phyloP scores from a whole-genome alignment of 2,329 filamentous ascomycete genomes.

The Tolypocladium cylindrosporum region DNA sequence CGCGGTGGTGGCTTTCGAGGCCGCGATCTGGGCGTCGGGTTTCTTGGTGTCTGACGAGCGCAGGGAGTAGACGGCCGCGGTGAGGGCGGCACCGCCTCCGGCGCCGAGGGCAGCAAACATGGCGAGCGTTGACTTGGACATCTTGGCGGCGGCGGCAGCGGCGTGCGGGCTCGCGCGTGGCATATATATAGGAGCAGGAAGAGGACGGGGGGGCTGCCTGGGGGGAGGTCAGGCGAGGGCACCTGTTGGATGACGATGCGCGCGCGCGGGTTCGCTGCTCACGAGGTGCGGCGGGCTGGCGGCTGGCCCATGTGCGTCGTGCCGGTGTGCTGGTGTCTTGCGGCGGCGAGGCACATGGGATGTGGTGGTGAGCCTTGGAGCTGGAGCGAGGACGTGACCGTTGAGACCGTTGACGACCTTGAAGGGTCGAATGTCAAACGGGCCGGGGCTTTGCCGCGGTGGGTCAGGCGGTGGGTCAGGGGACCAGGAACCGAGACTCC shows the following conservation, averaged over 20 bases:
- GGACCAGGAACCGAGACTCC: neutral
- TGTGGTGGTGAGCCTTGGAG: neutral
- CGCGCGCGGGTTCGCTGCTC: conserved; percentile 2
- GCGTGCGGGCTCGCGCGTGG: conserved; percentile 4
- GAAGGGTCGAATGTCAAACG: neutral
- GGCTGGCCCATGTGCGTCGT: conserved; percentile 1
- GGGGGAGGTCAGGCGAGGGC: neutral
- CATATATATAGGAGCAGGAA: conserved; percentile 6
- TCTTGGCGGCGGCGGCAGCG: conserved; percentile 26
- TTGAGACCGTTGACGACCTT: neutral
- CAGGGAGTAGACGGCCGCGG: conserved; percentile 56
- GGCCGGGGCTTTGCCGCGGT: conserved; percentile 1
- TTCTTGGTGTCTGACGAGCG: conserved; percentile 24
- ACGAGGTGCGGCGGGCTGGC: neutral
- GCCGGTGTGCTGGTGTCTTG: neutral
- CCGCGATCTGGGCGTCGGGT: conserved; percentile 7
- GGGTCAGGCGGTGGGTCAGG: neutral
- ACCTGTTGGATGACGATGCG: neutral
- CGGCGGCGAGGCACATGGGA: conserved; percentile 1
- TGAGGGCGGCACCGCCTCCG: conserved; percentile 65
- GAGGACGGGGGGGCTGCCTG: neutral
- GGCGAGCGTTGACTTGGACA: conserved; percentile 72
- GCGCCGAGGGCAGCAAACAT: conserved; percentile 68
- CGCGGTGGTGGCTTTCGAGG: conserved; percentile 16
- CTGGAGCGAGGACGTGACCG: neutral